Evolutionary conservation across 2,329 filamentous ascomycete species (phyloP).

Genomic region (Pseudogymnoascus sp.): DNA sequence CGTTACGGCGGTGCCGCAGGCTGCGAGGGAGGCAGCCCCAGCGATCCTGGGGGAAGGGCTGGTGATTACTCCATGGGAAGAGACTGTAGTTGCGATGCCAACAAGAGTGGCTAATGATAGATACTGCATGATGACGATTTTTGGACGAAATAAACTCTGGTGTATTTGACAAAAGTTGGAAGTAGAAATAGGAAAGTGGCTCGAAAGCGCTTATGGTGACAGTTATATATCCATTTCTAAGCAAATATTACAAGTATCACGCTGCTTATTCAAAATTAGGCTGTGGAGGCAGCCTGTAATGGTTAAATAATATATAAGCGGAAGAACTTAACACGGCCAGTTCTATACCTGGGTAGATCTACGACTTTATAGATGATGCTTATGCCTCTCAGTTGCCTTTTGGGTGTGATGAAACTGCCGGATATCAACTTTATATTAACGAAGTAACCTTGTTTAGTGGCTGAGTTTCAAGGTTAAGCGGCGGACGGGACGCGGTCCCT

Average conservation of each 20-base stretch:
- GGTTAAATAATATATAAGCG: background rate
- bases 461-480: background rate
- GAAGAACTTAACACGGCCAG: background rate
- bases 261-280: background rate
- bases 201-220: background rate
- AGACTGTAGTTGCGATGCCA: slow-evolving; percentile 25
- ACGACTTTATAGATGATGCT: background rate
- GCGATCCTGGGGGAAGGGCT: slow-evolving; percentile 35
- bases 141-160: background rate
- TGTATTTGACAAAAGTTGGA: background rate
- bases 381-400: background rate
- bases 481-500: background rate
- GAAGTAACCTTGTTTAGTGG: background rate
- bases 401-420: background rate
- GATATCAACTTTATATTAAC: slow-evolving; percentile 5
- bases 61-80: slow-evolving; percentile 39
- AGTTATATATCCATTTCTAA: background rate
- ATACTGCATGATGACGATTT: background rate
- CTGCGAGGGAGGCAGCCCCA: slow-evolving; percentile 36
- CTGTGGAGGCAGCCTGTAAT: background rate
- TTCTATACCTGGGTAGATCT: background rate
- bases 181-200: background rate
- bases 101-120: background rate
- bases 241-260: background rate
- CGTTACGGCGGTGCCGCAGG: slow-evolving; percentile 39